phyloP scores from a whole-genome alignment of 1,139 yeast species.

The Maudiozyma humilis region DNA sequence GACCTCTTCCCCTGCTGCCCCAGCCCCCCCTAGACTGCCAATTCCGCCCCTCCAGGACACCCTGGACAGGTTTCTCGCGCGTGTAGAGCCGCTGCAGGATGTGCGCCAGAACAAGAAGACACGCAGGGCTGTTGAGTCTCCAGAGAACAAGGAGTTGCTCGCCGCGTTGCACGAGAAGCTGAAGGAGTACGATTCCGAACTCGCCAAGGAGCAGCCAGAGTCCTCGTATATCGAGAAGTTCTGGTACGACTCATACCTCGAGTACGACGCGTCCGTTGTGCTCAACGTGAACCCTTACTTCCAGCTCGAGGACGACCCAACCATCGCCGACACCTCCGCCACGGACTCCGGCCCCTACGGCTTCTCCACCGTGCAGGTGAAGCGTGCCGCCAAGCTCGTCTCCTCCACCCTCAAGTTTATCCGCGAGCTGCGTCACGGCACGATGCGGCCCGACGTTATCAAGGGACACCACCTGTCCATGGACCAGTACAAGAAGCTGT shows the following conservation, averaged over 20 bases:
- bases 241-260: constrained; percentile 84
- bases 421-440: constrained; percentile 67
- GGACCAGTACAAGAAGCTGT: constrained; percentile 81
- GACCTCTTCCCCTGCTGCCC: no score
- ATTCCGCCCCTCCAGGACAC: constrained; percentile 68
- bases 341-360: constrained; percentile 19
- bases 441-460: constrained; percentile 63
- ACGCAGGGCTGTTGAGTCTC: constrained; percentile 48
- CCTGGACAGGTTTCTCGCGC: constrained; percentile 53
- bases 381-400: constrained; percentile 75
- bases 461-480: constrained; percentile 66
- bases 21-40: constrained; percentile 41
- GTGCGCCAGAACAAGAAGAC: constrained; percentile 60
- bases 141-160: constrained; percentile 44
- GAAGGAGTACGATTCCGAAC: constrained; percentile 44
- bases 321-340: constrained; percentile 48
- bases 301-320: constrained; percentile 82
- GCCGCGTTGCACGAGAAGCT: constrained; percentile 17
- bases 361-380: constrained; percentile 43
- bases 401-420: constrained; percentile 70
- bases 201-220: constrained; percentile 54
- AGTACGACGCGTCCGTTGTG: constrained; percentile 83
- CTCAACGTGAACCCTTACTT: constrained; percentile 82
- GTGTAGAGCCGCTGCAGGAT: constrained; percentile 68
- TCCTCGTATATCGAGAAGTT: constrained; percentile 83